phyloP scores from a whole-genome alignment of 2,329 filamentous ascomycete genomes.

The Chaetomiaceae sp. region DNA sequence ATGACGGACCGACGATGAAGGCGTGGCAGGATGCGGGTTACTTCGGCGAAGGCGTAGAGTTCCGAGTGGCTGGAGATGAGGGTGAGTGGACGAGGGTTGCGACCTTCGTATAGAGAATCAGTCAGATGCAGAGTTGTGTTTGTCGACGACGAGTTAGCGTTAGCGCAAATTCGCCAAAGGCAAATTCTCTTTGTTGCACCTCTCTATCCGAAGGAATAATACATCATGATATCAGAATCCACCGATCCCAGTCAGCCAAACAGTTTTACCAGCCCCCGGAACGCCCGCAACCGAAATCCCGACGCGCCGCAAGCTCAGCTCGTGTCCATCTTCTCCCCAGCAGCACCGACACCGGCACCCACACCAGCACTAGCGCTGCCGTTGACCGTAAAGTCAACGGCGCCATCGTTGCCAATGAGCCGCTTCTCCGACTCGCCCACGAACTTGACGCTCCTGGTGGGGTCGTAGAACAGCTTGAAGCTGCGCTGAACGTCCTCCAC shows the following conservation, averaged over 20 bases:
- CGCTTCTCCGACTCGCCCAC: conserved; percentile 86
- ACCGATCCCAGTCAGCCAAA: conserved; percentile 10
- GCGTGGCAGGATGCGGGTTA: conserved; percentile 90
- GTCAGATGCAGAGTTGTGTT: not conserved
- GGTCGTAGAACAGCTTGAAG: conserved; percentile 91
- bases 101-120: conserved; percentile 22
- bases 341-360: too few species aligned
- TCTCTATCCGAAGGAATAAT: conserved; percentile 14
- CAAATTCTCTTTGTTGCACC: conserved; percentile 7
- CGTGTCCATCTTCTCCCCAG: conserved; percentile 28
- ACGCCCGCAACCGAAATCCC: conserved; percentile 17
- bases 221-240: conserved; percentile 9
- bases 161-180: conserved; percentile 1
- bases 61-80: conserved; percentile 53
- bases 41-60: conserved; percentile 84
- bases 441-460: conserved; percentile 80
- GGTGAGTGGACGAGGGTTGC: conserved; percentile 28
- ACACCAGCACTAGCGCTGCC: conserved; percentile 24
- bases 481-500: conserved; percentile 88
- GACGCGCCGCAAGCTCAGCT: conserved; percentile 12
- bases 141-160: not conserved
- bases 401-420: conserved; percentile 81
- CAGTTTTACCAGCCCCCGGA: conserved; percentile 19
- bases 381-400: conserved; percentile 62
- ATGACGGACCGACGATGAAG: conserved; percentile 77